Evolutionary conservation across 495 filamentous ascomycete species (phyloP).

Genomic region (Aspergillus kassunensis): DNA sequence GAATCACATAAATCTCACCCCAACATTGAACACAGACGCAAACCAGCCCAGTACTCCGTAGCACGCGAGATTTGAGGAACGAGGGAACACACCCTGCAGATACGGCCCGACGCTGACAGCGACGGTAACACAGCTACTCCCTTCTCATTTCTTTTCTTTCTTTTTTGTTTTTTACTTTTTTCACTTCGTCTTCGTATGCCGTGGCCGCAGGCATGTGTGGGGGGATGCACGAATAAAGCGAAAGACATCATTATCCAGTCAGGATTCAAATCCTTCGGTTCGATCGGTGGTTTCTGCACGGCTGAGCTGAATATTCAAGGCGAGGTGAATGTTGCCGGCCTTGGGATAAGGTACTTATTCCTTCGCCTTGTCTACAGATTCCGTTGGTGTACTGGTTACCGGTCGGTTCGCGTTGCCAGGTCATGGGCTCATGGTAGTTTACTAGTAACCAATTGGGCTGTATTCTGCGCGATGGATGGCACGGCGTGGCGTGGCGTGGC

Average conservation of each 20-base stretch:
- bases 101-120: not conserved
- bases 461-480: too few relatives aligned
- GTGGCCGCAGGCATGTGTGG: not conserved
- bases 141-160: too few relatives aligned
- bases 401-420: too few relatives aligned
- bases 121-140: too few relatives aligned
- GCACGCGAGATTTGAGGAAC: conserved; percentile 6
- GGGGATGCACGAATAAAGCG: not conserved
- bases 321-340: too few relatives aligned
- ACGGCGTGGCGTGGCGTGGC: too few relatives aligned
- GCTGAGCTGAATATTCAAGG: not conserved
- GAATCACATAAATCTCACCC: too few relatives aligned
- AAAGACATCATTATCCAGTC: not conserved
- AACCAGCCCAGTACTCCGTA: not conserved
- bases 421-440: too few relatives aligned
- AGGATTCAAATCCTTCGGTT: conserved; percentile 10
- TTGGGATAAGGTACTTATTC: too few relatives aligned
- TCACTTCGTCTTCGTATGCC: not conserved
- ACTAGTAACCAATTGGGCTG: too few relatives aligned
- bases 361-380: too few relatives aligned
- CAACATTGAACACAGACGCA: not conserved
- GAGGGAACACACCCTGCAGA: not conserved
- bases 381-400: too few relatives aligned
- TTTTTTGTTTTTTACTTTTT: conserved; percentile 1
- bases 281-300: conserved; percentile 8